phyloP scores from a whole-genome alignment of 306 rosid species.

The Cicer arietinum region DNA sequence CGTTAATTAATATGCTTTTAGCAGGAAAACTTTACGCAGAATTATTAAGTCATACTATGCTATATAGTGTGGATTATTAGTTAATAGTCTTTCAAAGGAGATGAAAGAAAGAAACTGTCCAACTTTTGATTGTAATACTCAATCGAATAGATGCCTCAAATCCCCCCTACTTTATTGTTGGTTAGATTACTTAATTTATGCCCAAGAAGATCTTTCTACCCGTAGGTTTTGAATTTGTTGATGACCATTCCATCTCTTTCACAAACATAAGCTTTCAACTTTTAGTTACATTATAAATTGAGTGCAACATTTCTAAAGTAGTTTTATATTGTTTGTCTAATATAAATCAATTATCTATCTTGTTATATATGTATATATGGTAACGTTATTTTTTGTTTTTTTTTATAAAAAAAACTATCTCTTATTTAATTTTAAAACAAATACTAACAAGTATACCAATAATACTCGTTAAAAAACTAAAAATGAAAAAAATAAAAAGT shows the following conservation, averaged over 20 bases:
- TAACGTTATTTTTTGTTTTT: no score
- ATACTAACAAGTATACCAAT: no score
- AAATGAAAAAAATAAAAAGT: no score
- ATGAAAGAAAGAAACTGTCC: slow-evolving; percentile 45
- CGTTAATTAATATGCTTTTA: slow-evolving; percentile 24
- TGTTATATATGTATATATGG: no score
- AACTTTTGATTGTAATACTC: slow-evolving; percentile 49
- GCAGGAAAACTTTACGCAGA: no score
- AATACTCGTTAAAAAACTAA: no score
- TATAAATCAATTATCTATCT: no score
- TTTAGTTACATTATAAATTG: slow-evolving; percentile 10
- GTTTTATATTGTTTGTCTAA: no score
- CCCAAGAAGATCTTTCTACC: slow-evolving; percentile 36
- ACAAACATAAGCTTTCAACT: slow-evolving; percentile 32
- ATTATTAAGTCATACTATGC: slow-evolving; percentile 29
- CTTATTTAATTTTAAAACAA: no score
- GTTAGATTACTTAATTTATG: slow-evolving; percentile 41
- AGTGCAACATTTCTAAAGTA: no score
- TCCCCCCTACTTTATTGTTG: slow-evolving; percentile 29
- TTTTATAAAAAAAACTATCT: no score
- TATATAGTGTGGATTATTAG: neutral
- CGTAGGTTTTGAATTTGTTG: slow-evolving; percentile 30
- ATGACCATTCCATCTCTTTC: slow-evolving; percentile 41
- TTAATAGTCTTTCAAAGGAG: slow-evolving; percentile 7
- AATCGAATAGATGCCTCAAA: slow-evolving; percentile 37